Percentiles rank a stretch among this genome's conserved stretches.
These are phyloP conservation scores for Rugonectria rugulosa DNA, from an alignment of 2,329 filamentous ascomycete genomes.

Conservation along the genomic window DNA sequence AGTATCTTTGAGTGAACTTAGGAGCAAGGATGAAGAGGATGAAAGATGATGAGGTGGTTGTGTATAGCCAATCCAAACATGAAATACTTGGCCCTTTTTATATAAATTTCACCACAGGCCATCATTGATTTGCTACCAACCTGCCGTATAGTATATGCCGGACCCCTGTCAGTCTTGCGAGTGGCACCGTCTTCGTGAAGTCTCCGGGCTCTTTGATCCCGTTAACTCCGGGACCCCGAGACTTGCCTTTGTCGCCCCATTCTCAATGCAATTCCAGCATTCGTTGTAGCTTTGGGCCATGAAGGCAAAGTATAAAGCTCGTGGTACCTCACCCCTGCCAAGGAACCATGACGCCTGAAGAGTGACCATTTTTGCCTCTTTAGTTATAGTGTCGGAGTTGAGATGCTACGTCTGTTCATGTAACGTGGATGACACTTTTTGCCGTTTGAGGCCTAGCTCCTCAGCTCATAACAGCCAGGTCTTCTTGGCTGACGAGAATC, in stretches of 20 bases:
- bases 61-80: not conserved
- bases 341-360: constrained; percentile 2
- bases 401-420: not conserved
- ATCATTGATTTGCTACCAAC: too few species aligned
- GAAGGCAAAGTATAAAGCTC: not conserved
- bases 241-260: too few species aligned
- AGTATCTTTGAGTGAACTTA: not conserved
- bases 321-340: not conserved
- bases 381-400: constrained; percentile 18
- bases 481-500: not conserved
- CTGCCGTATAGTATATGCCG: too few species aligned
- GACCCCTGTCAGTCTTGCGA: too few species aligned
- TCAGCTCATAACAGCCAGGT: not conserved
- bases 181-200: too few species aligned
- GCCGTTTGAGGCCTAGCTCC: constrained; percentile 4
- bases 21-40: not conserved
- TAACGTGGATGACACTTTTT: constrained; percentile 24
- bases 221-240: too few species aligned
- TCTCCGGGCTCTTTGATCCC: too few species aligned
- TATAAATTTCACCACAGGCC: too few species aligned
- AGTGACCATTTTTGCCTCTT: constrained; percentile 26
- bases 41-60: not conserved
- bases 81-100: too few species aligned
- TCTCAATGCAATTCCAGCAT: too few species aligned
- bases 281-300: not conserved